Evolutionary conservation across 768 basidiomycete genomes (phyloP).

Genomic region (Russula sp.): DNA sequence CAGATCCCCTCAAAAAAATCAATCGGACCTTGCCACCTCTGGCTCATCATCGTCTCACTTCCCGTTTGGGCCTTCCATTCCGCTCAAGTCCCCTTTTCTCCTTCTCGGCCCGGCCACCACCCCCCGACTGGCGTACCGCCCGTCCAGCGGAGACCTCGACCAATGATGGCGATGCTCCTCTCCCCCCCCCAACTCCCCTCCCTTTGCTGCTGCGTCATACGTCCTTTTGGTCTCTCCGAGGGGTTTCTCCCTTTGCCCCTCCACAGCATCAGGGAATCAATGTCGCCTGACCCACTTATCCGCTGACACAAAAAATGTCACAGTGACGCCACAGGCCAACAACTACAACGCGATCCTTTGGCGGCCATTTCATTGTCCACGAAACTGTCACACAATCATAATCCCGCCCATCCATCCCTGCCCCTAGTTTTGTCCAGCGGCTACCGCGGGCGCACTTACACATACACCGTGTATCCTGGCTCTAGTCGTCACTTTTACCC

Average conservation of each 20-base stretch:
- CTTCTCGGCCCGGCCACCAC: neutral
- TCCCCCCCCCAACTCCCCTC: no score
- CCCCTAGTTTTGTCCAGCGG: neutral
- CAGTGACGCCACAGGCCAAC: neutral
- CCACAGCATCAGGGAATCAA: neutral
- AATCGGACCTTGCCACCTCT: conserved; percentile 7
- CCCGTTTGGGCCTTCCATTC: neutral
- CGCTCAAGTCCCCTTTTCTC: neutral
- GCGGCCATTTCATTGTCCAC: no score
- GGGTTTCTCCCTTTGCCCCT: neutral
- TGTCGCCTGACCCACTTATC: no score
- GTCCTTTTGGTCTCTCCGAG: neutral
- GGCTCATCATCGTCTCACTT: neutral
- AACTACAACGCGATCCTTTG: no score
- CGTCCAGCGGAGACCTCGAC: neutral
- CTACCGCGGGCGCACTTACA: conserved; percentile 1
- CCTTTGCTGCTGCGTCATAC: neutral
- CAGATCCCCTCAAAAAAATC: neutral
- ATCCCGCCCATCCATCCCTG: neutral
- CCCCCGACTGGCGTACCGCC: neutral
- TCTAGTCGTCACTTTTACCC: neutral
- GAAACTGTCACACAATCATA: neutral
- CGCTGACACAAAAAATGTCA: neutral
- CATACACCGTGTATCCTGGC: conserved; percentile 4
- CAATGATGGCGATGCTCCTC: neutral